Evolutionary conservation across 495 filamentous ascomycete species (phyloP).

Genomic region (Hypoxylon subgilvum): DNA sequence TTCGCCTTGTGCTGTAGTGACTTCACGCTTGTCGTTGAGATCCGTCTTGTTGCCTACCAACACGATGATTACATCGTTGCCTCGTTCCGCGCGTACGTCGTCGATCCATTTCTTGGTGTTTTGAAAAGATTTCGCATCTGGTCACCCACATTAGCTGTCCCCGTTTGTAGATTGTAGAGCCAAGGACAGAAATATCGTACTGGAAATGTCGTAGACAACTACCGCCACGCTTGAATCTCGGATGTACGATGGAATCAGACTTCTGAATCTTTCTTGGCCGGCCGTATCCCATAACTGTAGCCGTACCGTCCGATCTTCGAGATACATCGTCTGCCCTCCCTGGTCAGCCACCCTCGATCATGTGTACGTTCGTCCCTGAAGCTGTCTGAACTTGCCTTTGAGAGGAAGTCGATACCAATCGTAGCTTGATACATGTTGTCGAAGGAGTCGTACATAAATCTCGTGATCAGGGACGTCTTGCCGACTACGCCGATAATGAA

Average conservation of each 20-base stretch:
- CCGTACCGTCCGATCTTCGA: conserved; percentile 96
- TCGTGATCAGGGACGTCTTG: conserved; percentile 97
- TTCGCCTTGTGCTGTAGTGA: conserved; percentile 91
- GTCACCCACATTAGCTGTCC: conserved; percentile 20
- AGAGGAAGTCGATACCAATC: conserved; percentile 98
- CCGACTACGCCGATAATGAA: conserved; percentile 67
- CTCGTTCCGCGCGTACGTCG: conserved; percentile 93
- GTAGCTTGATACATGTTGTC: conserved; percentile 99
- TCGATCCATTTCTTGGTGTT: conserved; percentile 99
- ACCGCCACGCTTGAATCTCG: conserved; percentile 96
- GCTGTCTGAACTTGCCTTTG: conserved; percentile 69
- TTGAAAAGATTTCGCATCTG: conserved; percentile 89
- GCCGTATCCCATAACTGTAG: conserved; percentile 98
- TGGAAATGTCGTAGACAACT: conserved; percentile 98
- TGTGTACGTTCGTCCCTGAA: not conserved
- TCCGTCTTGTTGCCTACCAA: conserved; percentile 99
- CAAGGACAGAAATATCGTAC: conserved; percentile 43
- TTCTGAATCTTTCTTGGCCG: conserved; percentile 95
- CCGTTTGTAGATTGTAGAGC: not conserved
- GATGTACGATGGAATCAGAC: conserved; percentile 96
- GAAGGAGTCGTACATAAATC: conserved; percentile 99
- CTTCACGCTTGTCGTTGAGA: conserved; percentile 94
- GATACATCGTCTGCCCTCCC: conserved; percentile 86
- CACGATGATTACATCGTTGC: conserved; percentile 98
- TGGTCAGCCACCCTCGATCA: conserved; percentile 33